These are phyloP conservation scores for Sclerotinia nivalis DNA, from an alignment of 2,329 filamentous ascomycete genomes.

Conservation along the genomic window DNA sequence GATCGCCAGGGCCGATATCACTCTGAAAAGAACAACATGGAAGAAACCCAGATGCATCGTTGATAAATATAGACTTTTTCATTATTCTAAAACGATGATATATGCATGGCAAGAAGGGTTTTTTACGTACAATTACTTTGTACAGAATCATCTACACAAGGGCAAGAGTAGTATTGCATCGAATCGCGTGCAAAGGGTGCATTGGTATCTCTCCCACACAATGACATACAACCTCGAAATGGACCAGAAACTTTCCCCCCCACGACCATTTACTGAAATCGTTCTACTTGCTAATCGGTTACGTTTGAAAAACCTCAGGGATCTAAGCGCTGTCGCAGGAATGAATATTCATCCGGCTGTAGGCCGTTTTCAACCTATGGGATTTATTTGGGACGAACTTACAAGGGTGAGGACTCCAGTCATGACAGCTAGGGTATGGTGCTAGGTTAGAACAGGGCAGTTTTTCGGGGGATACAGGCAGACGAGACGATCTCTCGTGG, in stretches of 20 bases:
- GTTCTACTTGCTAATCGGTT: not conserved
- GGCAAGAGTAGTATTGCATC: not conserved
- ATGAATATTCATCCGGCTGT: slow-evolving; percentile 35
- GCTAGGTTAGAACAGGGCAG: not conserved
- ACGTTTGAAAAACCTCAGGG: slow-evolving; percentile 13
- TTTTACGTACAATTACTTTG: slow-evolving; percentile 18
- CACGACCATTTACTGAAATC: not conserved
- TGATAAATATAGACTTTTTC: slow-evolving; percentile 24
- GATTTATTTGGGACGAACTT: slow-evolving; percentile 2
- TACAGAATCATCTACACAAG: not conserved
- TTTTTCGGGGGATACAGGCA: not conserved
- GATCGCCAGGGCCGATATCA: not conserved
- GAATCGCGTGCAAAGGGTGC: not conserved
- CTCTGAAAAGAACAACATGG: not conserved
- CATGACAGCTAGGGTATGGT: not conserved
- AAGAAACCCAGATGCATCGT: not conserved
- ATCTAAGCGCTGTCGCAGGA: slow-evolving; percentile 32
- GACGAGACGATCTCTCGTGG: not conserved
- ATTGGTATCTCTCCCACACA: not conserved
- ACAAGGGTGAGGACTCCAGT: not conserved
- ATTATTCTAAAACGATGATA: slow-evolving; percentile 16
- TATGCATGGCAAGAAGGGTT: slow-evolving; percentile 17
- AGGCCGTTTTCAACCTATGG: slow-evolving; percentile 8
- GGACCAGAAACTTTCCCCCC: not conserved
- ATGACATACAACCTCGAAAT: slow-evolving; percentile 8